Evolutionary conservation across 2,329 filamentous ascomycete genomes (phyloP).

Genomic region (Fonsecaea nubica): DNA sequence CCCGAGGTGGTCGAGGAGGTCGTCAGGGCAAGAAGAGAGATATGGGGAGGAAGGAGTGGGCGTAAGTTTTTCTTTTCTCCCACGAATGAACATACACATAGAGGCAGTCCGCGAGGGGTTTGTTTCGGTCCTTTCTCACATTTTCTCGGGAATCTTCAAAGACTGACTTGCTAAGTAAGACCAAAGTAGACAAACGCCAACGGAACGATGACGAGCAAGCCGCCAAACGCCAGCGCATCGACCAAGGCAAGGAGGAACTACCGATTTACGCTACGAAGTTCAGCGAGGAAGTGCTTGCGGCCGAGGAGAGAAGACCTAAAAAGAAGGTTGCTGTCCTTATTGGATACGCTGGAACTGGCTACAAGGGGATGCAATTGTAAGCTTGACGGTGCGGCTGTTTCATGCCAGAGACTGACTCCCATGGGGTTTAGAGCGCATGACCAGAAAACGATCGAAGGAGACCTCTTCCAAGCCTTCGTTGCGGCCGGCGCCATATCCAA

Average conservation of each 20-base stretch:
- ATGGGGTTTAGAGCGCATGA: constrained; percentile 55
- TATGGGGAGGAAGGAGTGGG: constrained; percentile 70
- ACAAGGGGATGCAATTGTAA: constrained; percentile 93
- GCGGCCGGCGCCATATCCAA: constrained; percentile 92
- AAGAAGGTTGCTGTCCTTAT: constrained; percentile 95
- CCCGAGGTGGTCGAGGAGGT: constrained; percentile 42
- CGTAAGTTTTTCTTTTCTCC: constrained; percentile 55
- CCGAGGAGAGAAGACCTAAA: constrained; percentile 87
- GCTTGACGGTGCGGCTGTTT: constrained; percentile 27
- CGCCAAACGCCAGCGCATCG: constrained; percentile 62
- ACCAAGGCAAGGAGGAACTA: constrained; percentile 49
- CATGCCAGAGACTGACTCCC: constrained; percentile 31
- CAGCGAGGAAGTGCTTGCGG: constrained; percentile 81
- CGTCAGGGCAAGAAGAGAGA: constrained; percentile 62
- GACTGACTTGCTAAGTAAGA: constrained; percentile 60
- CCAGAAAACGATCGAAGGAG: constrained; percentile 92
- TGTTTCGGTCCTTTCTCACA: constrained; percentile 14
- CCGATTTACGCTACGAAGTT: constrained; percentile 66
- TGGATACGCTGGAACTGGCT: constrained; percentile 94
- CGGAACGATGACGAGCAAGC: constrained; percentile 59
- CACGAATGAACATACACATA: constrained; percentile 28
- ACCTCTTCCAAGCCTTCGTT: constrained; percentile 91
- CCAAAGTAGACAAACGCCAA: constrained; percentile 59
- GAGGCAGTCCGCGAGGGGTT: constrained; percentile 23
- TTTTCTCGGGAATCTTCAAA: constrained; percentile 33